These are phyloP conservation scores for Backusella tarrabulga DNA, from an alignment of 192 early-diverging fungal genomes.

Conservation along the genomic window DNA sequence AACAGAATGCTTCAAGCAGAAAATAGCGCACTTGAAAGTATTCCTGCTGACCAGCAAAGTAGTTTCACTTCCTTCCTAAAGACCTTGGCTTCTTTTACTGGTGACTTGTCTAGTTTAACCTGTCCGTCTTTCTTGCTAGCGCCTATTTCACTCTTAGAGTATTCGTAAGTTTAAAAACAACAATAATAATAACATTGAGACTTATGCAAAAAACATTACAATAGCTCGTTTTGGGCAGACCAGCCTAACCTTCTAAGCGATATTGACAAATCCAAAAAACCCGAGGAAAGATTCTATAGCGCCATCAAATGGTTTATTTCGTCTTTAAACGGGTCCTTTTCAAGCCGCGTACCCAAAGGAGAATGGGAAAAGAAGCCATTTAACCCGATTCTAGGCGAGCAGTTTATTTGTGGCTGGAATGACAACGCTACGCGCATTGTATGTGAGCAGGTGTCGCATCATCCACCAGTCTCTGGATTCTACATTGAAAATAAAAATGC, in stretches of 20 bases:
- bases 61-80: constrained; percentile 66
- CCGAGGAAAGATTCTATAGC: constrained; percentile 67
- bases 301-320: constrained; percentile 78
- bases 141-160: constrained; percentile 77
- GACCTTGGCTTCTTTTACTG: constrained; percentile 74
- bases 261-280: constrained; percentile 54
- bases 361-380: constrained; percentile 78
- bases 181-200: background rate
- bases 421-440: constrained; percentile 51
- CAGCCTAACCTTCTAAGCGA: constrained; percentile 47
- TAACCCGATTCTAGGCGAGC: constrained; percentile 69
- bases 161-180: constrained; percentile 49
- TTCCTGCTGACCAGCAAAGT: constrained; percentile 60
- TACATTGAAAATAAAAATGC: constrained; percentile 60
- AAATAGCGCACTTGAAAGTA: constrained; percentile 37
- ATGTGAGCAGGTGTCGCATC: constrained; percentile 72
- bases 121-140: constrained; percentile 79
- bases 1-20: background rate
- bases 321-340: constrained; percentile 76
- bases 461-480: constrained; percentile 70
- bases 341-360: constrained; percentile 62
- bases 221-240: constrained; percentile 55
- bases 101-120: constrained; percentile 76
- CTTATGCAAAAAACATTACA: background rate
- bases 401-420: constrained; percentile 61